Percentiles rank a stretch among this genome's conserved stretches.
phyloP scores from a whole-genome alignment of 2,329 filamentous ascomycete genomes.

The Diaporthe humulicola region DNA sequence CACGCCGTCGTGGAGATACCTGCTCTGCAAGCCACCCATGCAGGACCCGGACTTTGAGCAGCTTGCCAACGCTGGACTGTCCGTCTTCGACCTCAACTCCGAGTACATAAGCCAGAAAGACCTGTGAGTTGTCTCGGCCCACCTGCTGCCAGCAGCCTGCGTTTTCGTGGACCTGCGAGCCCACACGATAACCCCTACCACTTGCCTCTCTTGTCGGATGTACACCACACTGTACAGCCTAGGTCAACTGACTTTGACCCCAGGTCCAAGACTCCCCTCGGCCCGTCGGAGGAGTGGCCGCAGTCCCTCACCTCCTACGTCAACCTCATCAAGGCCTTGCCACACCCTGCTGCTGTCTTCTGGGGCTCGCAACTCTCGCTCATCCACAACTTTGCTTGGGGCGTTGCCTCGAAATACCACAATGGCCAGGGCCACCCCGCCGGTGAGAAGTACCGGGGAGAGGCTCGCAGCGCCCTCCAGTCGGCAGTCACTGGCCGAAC shows the following conservation, averaged over 20 bases:
- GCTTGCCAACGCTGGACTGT: constrained; percentile 31
- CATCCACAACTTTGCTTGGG: constrained; percentile 26
- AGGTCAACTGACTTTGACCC: neutral
- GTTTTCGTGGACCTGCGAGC: neutral
- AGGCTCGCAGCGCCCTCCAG: constrained; percentile 25
- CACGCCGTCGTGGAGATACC: constrained; percentile 4
- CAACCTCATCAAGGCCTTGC: constrained; percentile 18
- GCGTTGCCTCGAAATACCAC: neutral
- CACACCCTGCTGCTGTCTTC: constrained; percentile 30
- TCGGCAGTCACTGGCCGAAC: constrained; percentile 28
- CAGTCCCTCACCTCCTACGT: constrained; percentile 15
- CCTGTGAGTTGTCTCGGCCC: constrained; percentile 8
- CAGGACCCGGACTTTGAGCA: constrained; percentile 18
- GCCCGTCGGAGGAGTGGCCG: neutral
- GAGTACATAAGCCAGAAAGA: constrained; percentile 15
- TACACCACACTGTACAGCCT: neutral
- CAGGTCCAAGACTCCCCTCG: constrained; percentile 24
- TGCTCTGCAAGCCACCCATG: constrained; percentile 16
- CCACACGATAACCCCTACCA: neutral
- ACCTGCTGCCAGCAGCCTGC: neutral
- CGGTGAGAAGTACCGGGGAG: neutral
- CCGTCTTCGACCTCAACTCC: constrained; percentile 33
- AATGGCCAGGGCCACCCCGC: constrained; percentile 15
- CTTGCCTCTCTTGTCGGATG: neutral
- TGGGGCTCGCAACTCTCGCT: constrained; percentile 22